A percentile compares a stretch with the other conserved stretches of the same genome.
Conservation (phyloP, 139 green algal species). For the Closterium sp. region DNA sequence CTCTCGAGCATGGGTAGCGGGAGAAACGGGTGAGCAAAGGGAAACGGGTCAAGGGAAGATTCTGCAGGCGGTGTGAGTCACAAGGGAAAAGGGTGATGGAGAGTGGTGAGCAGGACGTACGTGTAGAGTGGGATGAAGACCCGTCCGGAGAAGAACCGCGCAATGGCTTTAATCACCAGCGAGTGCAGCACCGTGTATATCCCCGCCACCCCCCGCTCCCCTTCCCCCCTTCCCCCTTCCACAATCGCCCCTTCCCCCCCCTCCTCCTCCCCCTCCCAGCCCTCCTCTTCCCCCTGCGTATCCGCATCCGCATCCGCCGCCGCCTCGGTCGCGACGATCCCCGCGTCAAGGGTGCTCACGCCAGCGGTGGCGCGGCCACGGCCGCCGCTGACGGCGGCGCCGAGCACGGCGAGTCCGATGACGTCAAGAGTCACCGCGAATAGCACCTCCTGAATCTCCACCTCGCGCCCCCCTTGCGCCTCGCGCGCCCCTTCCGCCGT, state of each 20-base stretch:
- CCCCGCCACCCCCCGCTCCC: background rate
- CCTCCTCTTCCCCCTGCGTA: background rate
- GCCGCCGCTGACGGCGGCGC: background rate
- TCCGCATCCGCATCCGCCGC: background rate
- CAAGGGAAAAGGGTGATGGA: too few species aligned
- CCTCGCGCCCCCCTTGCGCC: too few species aligned
- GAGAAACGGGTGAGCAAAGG: too few species aligned
- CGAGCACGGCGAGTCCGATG: background rate
- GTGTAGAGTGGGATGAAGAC: background rate
- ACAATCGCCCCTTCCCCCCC: too few species aligned
- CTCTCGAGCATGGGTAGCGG: too few species aligned
- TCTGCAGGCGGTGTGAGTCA: too few species aligned
- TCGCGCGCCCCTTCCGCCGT: too few species aligned
- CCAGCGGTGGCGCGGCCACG: background rate
- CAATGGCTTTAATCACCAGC: background rate
- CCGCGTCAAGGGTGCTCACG: background rate
- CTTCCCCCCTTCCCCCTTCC: too few species aligned
- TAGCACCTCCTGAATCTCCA: background rate
- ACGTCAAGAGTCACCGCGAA: background rate
- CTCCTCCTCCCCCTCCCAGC: background rate
- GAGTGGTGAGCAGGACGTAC: background rate
- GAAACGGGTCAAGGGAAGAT: too few species aligned
- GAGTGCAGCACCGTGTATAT: background rate
- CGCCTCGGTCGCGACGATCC: background rate
- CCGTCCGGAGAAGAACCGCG: background rate